A percentile compares a stretch with the other conserved stretches of the same genome.
These are phyloP conservation scores for Monosporascus sp. DNA, from an alignment of 2,329 filamentous ascomycete species.

Conservation along the genomic window DNA sequence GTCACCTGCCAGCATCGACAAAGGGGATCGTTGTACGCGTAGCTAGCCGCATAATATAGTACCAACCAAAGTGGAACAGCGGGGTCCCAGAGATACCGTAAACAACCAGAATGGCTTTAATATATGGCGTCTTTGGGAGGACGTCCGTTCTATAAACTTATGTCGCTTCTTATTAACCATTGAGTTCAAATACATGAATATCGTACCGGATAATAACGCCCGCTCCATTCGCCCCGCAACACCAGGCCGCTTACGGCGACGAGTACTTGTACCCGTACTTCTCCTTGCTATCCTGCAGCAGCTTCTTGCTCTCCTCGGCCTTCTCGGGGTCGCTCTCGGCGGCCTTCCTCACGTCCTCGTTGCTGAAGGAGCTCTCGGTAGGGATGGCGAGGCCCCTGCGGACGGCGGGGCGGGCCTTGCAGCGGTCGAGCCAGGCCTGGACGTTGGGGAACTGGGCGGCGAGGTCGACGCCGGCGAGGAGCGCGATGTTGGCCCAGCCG, in stretches of 20 bases:
- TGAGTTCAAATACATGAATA: no score
- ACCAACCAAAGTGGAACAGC: no score
- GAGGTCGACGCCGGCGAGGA: constrained; percentile 60
- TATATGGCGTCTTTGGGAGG: no score
- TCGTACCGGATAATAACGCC: background rate
- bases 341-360: constrained; percentile 34
- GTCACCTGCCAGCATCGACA: no score
- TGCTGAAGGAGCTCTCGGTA: constrained; percentile 32
- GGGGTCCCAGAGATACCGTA: no score
- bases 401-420: constrained; percentile 54
- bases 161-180: no score
- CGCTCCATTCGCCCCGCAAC: background rate
- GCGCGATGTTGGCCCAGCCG: constrained; percentile 60
- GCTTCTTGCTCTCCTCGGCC: constrained; percentile 28
- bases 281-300: constrained; percentile 38
- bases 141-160: no score
- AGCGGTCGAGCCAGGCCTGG: constrained; percentile 61
- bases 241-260: constrained; percentile 28
- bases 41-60: no score
- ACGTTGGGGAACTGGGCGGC: constrained; percentile 57
- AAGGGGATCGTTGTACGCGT: no score
- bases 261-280: constrained; percentile 44
- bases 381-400: constrained; percentile 63
- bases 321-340: constrained; percentile 43
- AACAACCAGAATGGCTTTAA: no score